These are phyloP conservation scores for Wickerhamomyces bisporus DNA, from an alignment of 805 yeast species.

Conservation along the genomic window DNA sequence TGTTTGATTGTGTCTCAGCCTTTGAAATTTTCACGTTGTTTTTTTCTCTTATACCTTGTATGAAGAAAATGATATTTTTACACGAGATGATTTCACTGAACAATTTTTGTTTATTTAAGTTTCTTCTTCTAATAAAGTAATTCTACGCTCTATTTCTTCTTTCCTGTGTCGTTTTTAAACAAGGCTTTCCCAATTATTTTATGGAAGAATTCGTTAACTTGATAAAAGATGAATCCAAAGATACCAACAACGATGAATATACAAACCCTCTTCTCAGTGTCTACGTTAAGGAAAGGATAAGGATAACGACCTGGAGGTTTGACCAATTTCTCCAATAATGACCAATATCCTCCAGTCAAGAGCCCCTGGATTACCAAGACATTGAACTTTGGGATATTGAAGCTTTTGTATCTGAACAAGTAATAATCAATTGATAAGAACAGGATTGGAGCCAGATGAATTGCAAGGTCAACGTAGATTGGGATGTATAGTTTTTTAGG, in stretches of 20 bases:
- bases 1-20: too few relatives aligned
- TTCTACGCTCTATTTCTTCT: neutral
- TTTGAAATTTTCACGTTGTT: too few relatives aligned
- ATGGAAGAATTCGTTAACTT: slow-evolving; percentile 27
- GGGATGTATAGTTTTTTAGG: slow-evolving; percentile 35
- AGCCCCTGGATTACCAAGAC: slow-evolving; percentile 36
- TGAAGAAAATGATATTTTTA: too few relatives aligned
- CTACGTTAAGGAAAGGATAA: slow-evolving; percentile 60
- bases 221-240: slow-evolving; percentile 30
- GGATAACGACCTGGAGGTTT: slow-evolving; percentile 52
- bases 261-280: slow-evolving; percentile 35
- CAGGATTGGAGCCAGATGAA: slow-evolving; percentile 56
- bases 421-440: slow-evolving; percentile 52
- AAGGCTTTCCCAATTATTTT: slow-evolving; percentile 2
- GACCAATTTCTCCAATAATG: slow-evolving; percentile 42
- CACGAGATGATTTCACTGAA: too few relatives aligned
- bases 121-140: too few relatives aligned
- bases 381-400: slow-evolving; percentile 26
- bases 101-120: too few relatives aligned
- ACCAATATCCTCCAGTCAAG: slow-evolving; percentile 49
- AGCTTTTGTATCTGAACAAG: slow-evolving; percentile 44
- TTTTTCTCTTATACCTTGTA: too few relatives aligned
- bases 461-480: slow-evolving; percentile 44
- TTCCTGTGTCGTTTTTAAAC: neutral
- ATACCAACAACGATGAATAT: slow-evolving; percentile 44